A percentile compares a stretch with the other conserved stretches of the same genome.
Evolutionary conservation across 202 grass and related monocot genomes (phyloP).

Genomic region (Sporobolus alterniflorus): DNA sequence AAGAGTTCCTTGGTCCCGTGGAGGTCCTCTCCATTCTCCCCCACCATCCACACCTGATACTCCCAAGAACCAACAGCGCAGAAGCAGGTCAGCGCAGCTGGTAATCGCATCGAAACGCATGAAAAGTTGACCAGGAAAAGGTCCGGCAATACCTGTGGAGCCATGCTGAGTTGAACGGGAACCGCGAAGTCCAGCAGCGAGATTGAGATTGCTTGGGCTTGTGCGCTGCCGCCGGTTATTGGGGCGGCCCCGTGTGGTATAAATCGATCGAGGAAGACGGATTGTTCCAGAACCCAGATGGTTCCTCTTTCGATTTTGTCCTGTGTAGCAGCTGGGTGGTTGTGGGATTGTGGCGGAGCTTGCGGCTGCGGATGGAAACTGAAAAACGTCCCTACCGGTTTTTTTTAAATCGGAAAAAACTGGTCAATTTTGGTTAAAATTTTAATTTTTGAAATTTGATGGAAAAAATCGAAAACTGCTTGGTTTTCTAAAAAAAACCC

Average conservation of each 20-base stretch:
- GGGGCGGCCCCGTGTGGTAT: too few relatives aligned
- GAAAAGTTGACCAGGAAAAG: neutral
- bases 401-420: too few relatives aligned
- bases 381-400: too few relatives aligned
- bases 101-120: neutral
- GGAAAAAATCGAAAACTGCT: too few relatives aligned
- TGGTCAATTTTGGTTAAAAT: too few relatives aligned
- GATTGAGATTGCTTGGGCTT: neutral
- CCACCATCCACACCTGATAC: conserved; percentile 74
- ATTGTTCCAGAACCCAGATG: conserved; percentile 16
- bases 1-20: conserved; percentile 53
- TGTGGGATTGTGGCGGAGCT: conserved; percentile 10
- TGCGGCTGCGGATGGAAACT: neutral
- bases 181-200: neutral
- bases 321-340: neutral
- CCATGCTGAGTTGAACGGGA: conserved; percentile 28
- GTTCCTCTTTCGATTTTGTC: conserved; percentile 24
- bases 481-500: too few relatives aligned
- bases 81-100: neutral
- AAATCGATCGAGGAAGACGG: neutral
- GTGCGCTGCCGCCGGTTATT: neutral
- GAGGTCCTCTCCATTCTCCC: conserved; percentile 69
- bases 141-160: conserved; percentile 35
- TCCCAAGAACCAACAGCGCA: neutral
- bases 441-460: too few relatives aligned